Evolutionary conservation across 116 monocot genomes (phyloP).

Genomic region (Dioscorea cayenensis): DNA sequence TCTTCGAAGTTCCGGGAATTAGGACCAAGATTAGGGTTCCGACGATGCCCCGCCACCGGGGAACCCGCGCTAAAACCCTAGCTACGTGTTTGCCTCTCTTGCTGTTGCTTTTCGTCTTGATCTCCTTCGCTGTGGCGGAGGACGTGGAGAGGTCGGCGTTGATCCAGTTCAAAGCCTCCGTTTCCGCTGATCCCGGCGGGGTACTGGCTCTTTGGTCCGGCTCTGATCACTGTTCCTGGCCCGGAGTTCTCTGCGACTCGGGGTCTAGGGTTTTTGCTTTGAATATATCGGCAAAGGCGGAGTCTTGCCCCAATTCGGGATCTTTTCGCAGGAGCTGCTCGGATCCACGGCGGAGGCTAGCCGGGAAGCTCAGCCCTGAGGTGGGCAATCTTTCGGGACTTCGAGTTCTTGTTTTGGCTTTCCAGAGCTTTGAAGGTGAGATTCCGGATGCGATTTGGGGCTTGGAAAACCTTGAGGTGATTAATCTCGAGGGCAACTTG

Average conservation of each 20-base stretch:
- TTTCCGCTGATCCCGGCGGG: slow-evolving; percentile 33
- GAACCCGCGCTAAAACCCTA: background rate
- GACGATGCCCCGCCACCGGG: slow-evolving; percentile 2
- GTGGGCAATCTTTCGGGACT: slow-evolving; percentile 47
- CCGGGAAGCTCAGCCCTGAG: slow-evolving; percentile 32
- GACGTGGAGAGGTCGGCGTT: background rate
- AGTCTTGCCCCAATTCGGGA: background rate
- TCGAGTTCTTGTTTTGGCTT: slow-evolving; percentile 35
- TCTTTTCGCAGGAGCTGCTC: slow-evolving; percentile 9
- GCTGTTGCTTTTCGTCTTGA: background rate
- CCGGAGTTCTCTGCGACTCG: slow-evolving; percentile 44
- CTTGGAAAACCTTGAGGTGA: slow-evolving; percentile 40
- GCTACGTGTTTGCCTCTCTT: background rate
- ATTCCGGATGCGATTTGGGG: slow-evolving; percentile 43
- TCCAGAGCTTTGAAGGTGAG: slow-evolving; percentile 39
- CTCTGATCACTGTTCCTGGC: slow-evolving; percentile 36
- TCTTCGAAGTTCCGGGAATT: background rate
- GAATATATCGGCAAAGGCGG: slow-evolving; percentile 18
- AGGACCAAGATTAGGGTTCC: background rate
- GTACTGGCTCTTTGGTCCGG: slow-evolving; percentile 29
- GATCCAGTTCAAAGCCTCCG: slow-evolving; percentile 1
- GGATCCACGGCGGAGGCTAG: slow-evolving; percentile 18
- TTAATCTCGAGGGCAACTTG: slow-evolving; percentile 41
- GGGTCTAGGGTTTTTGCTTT: slow-evolving; percentile 33
- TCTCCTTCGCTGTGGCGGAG: background rate